Conservation (phyloP, 2,329 filamentous ascomycete species). For the Parascedosporium putredinis region DNA sequence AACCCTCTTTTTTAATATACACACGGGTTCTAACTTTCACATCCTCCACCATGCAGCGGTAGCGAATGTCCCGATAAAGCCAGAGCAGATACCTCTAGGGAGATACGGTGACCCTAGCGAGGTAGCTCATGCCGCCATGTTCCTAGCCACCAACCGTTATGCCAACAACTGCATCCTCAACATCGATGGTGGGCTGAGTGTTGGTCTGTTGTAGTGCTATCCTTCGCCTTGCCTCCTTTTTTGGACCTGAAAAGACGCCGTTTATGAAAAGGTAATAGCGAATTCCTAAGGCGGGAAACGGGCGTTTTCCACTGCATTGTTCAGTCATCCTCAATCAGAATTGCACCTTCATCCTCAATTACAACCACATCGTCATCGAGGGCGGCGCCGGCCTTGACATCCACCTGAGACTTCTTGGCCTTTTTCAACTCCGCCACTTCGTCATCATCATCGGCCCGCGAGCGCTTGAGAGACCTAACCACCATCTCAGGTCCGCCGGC, state of each 20-base stretch:
- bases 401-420: conserved; percentile 38
- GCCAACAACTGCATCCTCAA: conserved; percentile 82
- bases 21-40: background rate
- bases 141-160: conserved; percentile 68
- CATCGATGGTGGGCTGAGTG: conserved; percentile 74
- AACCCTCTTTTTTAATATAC: conserved; percentile 2
- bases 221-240: background rate
- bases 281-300: too few species aligned
- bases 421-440: conserved; percentile 16
- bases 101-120: conserved; percentile 61
- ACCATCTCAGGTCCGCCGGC: conserved; percentile 18
- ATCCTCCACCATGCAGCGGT: background rate
- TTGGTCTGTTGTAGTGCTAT: conserved; percentile 31
- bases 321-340: conserved; percentile 54
- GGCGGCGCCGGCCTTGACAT: conserved; percentile 17
- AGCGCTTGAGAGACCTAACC: conserved; percentile 32
- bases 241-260: conserved; percentile 8
- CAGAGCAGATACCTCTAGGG: conserved; percentile 20
- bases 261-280: too few species aligned
- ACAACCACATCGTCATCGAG: conserved; percentile 32
- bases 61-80: conserved; percentile 9
- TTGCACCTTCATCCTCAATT: conserved; percentile 34
- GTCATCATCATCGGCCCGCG: conserved; percentile 30
- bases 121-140: conserved; percentile 71
- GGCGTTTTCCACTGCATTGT: conserved; percentile 37